Base-by-base conservation (phyloP, 2,329 filamentous ascomycete genomes). In the Alternaria conjuncta region DNA sequence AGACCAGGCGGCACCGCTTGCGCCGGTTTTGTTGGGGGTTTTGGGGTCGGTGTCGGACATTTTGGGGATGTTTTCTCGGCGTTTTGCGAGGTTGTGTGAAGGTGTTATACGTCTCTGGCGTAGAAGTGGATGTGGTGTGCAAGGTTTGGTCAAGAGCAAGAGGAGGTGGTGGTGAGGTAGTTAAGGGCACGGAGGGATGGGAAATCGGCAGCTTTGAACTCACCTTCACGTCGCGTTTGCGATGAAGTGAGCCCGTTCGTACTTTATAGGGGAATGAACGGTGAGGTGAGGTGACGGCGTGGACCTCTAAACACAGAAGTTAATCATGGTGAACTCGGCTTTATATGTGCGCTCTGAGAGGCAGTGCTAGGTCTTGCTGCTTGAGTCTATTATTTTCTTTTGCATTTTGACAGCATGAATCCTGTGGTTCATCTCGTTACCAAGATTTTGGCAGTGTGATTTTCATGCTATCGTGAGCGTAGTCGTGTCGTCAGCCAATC, bases 1-100 rank as follows among this genome's bases (percentile, higher is more conserved):
- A 15, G 70, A 64, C 69, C 72, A 75, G 13, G 60, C 61, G 36
- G 62, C 61, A 57, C 65, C 63, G 25, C 63, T 69, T 20, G 67
- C 61, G 43, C 57, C 61, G 5, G 59, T 63, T 54, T 66, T 64
- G 43, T 46, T 58, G 6, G 60, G 57, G 3, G 56, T 56, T 36
- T 65, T 66, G 21, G 58, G 44, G n/a, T 64, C 57, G 23, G 15
- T 12, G 23, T 57, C 60, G 4, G 54, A 47, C 64, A 66, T 66
- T 18, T 18, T 64, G 61, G 11, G n/a, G 6, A 30, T 44, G 6
- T 10, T 26, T 36, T 36, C 4, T 36, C 15, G 51, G 15, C 47
- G 12, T 55, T 18, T 15, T 8, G 28, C 3, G 20, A 47, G 36
- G 5, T 36, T 15, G 7, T 10, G 49, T 32, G 15, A 18, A n/a